Evolutionary conservation across 768 basidiomycete species (phyloP), one percentile per base, ranked within the genome.

Genomic region (Serendipita sp.): DNA sequence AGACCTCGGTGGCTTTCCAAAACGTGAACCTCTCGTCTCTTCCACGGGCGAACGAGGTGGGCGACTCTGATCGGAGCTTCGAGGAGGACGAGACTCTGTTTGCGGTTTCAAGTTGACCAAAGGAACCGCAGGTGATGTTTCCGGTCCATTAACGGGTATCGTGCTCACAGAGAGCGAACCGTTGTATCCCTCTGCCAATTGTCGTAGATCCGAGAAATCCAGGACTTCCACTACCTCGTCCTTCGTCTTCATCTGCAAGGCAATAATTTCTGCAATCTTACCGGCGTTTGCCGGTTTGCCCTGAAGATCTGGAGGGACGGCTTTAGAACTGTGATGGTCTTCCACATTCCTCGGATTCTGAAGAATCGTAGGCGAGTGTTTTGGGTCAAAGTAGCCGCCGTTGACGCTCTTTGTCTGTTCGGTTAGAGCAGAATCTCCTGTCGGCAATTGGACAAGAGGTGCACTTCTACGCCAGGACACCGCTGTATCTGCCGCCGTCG

Each of bases 181-280:
- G 11, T 34, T n/a, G 31, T 30, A 58, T 31, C 53, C 73, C 30
- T 80, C 82, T 11, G 86, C 76, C 64, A 90, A 81, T 72, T 81
- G 84, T 44, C 77, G 85, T 70, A 90, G 76, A 51, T 91, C 88
- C 2, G 80, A 79, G 66, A 89, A 91, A 68, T 90, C 88, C 4
- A 91, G 80, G n/a, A 86, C 79, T 68, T 90, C 88, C 2, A 90
- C 77, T 62, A 82, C 79, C 67, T 85, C 86, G 22, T 78, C 81
- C 3, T 77, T 71, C 61, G 20, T 33, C 14, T 73, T 71, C 43
- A 76, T 71, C 17, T 74, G 73, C n/a, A 85, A 65, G 9, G 70
- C 64, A 17, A 71, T 71, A n/a, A 71, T 64, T 44, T 72, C 75
- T 28, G 72, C 70, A 9, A 78, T 67, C 31, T 72, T 42, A 16